Percentiles rank a stretch among this genome's conserved stretches.
Evolutionary conservation across 352 stramenopile species (phyloP).

Genomic region (Pythium sukuiense): DNA sequence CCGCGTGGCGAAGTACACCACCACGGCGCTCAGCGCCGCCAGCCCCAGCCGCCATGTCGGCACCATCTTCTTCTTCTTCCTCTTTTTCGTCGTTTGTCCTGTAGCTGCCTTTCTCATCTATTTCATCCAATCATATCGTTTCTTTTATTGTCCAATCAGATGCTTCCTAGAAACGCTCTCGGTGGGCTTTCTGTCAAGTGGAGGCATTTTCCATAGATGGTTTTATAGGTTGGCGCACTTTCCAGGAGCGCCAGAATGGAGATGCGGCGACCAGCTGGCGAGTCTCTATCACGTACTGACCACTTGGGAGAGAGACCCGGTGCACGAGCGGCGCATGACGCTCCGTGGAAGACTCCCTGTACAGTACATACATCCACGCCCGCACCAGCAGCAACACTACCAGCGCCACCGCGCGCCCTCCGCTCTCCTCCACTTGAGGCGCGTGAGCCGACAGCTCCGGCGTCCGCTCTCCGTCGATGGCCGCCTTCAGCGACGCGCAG

Average conservation of each 20-base stretch:
- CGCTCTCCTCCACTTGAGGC: background rate
- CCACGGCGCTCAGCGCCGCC: constrained; percentile 39
- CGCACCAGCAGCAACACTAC: background rate
- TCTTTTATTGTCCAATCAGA: background rate
- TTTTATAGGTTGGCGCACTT: background rate
- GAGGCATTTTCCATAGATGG: background rate
- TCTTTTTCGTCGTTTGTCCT: background rate
- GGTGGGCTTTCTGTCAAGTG: constrained; percentile 2
- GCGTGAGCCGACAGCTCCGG: background rate
- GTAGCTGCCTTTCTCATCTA: background rate
- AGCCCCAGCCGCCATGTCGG: constrained; percentile 56
- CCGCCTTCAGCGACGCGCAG: constrained; percentile 17
- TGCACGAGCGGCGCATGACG: background rate
- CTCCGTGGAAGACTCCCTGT: constrained; percentile 2
- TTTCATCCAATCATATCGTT: constrained; percentile 12
- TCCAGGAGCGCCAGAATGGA: constrained; percentile 8
- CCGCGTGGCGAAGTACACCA: constrained; percentile 56
- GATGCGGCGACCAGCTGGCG: background rate
- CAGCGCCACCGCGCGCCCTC: background rate
- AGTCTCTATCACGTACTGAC: constrained; percentile 21
- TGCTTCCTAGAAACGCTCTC: constrained; percentile 12
- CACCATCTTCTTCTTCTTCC: constrained; percentile 30
- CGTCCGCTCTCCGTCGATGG: background rate
- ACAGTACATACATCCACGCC: background rate
- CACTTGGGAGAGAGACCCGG: constrained; percentile 11